Conservation (phyloP, 768 basidiomycete genomes). For the Favolaschia claudopus region DNA sequence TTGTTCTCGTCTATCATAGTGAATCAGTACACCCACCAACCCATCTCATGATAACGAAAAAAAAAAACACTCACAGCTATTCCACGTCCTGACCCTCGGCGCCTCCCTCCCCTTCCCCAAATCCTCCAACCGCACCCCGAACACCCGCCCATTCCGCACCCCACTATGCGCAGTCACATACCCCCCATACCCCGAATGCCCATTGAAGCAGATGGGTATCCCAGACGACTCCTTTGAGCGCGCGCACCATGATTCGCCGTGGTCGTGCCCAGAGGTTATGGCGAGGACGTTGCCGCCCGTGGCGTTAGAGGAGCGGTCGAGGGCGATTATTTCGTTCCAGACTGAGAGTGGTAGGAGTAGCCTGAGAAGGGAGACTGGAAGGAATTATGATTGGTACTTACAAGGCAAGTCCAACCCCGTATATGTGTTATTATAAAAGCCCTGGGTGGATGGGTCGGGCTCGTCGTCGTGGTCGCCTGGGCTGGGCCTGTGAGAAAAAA, state of each 20-base stretch:
- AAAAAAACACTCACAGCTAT: constrained; percentile 18
- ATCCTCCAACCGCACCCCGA: constrained; percentile 18
- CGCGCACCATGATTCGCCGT: constrained; percentile 31
- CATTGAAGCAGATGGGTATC: constrained; percentile 29
- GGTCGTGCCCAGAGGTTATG: constrained; percentile 29
- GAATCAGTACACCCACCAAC: no score
- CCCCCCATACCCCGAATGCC: constrained; percentile 30
- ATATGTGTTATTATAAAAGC: constrained; percentile 26
- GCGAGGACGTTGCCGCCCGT: constrained; percentile 23
- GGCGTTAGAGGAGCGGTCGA: no score
- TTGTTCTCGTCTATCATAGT: constrained; percentile 18
- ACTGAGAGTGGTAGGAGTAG: constrained; percentile 1
- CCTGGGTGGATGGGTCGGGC: constrained; percentile 26
- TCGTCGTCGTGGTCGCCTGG: constrained; percentile 28
- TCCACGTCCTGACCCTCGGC: constrained; percentile 27
- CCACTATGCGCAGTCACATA: constrained; percentile 23
- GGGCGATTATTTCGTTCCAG: constrained; percentile 20
- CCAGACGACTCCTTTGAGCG: constrained; percentile 18
- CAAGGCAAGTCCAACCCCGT: constrained; percentile 27
- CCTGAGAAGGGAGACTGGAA: background rate
- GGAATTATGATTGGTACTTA: no score
- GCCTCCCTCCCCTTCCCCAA: constrained; percentile 1
- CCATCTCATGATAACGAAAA: background rate
- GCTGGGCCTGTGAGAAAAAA: constrained; percentile 12
- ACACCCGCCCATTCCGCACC: constrained; percentile 27